Base-by-base conservation (phyloP, 768 basidiomycete genomes). In the Kwoniella mangroviensis region DNA sequence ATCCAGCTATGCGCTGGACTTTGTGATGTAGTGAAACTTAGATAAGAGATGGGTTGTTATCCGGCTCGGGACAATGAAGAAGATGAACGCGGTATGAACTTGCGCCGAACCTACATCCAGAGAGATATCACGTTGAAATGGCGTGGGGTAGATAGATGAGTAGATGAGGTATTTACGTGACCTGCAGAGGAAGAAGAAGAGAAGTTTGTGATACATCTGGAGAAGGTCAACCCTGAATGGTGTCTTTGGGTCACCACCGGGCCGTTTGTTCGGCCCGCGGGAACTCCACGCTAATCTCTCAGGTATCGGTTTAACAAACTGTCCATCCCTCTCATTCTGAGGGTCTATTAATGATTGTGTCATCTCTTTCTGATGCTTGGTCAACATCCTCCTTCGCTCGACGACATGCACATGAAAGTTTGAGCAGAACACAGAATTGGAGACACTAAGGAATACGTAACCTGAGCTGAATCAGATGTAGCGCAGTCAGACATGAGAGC, bases 281-380 rank as follows among this genome's bases (percentile, higher is more conserved):
- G 45, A 49, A 49, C 45, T 49, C 45, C 45, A 49, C 13, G 13
- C 19, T 19, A 15, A 49, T 2, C 19, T 19, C 13, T 49, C 45
- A 49, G 45, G 45, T 49, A 17, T 49, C 45, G 45, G 45, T 49
- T 49, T 49, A 49, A 49, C 45, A 49, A 49, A 49, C 45, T 49
- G 45, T 6, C 45, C 56, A 57, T 12, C 13, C 26, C 9, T 34
- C 6, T 24, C 21, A 57, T 26, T 24, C 22, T 41, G 22, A 4
- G 19, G 56, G 12, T 21, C 56, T 26, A 24, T 26, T 15, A 57
- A 15, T 34, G 40, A 34, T 57, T 57, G 40, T 40, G 56, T 57
- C 56, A 57, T 41, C 26, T 57, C 24, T 24, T 12, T 24, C 15
- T 55, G 9, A n/a, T 19, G 4, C 54, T n/a, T 12, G n/a, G 54